Evolutionary conservation across 2,329 filamentous ascomycete species (phyloP).

Genomic region (Ophiostoma australiae): DNA sequence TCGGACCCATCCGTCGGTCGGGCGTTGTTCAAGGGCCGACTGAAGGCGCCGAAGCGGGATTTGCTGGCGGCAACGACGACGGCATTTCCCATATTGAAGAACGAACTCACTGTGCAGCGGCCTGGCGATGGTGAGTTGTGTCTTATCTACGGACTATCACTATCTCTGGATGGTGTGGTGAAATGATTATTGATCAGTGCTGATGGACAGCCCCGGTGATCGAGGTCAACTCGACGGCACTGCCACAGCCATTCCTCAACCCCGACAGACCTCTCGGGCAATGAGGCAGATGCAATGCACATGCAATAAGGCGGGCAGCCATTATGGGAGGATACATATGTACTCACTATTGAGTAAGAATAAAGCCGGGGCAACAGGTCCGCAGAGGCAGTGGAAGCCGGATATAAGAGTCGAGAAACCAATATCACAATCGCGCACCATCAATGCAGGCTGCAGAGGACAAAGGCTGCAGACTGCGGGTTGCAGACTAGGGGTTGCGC

Average conservation of each 20-base stretch:
- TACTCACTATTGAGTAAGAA: not conserved
- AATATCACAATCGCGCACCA: not conserved
- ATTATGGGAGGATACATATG: not conserved
- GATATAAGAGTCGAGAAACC: not conserved
- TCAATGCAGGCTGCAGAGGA: not conserved
- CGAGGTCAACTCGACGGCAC: conserved; percentile 22
- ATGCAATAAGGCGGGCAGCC: not conserved
- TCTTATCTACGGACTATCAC: not conserved
- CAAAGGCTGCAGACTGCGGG: too few species aligned
- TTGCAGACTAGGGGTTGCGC: not conserved
- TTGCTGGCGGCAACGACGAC: conserved; percentile 17
- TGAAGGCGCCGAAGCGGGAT: conserved; percentile 23
- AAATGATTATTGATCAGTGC: not conserved
- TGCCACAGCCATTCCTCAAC: conserved; percentile 26
- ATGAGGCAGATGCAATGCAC: not conserved
- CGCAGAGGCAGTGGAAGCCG: not conserved
- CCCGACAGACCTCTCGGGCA: conserved; percentile 19
- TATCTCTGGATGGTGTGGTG: not conserved
- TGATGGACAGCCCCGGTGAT: conserved; percentile 17
- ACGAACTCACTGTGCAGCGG: conserved; percentile 22
- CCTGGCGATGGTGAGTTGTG: not conserved
- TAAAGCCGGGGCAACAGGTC: conserved; percentile 10
- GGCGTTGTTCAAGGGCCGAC: conserved; percentile 24
- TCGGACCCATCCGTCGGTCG: not conserved
- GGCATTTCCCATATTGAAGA: not conserved